Base-by-base conservation (phyloP, 164 flowering plant species). In the Stephania japonica region DNA sequence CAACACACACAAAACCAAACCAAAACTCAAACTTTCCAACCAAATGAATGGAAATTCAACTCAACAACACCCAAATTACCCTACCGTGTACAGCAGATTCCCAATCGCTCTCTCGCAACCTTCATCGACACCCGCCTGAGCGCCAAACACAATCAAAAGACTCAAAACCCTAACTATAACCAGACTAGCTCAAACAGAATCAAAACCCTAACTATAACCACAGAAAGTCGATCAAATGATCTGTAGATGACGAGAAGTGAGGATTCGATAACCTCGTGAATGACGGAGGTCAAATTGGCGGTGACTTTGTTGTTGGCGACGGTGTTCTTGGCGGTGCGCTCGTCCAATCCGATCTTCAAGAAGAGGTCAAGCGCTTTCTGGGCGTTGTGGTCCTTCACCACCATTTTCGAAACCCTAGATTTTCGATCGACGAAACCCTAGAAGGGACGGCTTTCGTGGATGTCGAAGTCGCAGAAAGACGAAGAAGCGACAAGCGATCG, bases 241-340 rank as follows among this genome's bases (percentile, higher is more conserved):
- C 42, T 11, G 9, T 49, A 66, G 21, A 43, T 25, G 32, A 16
- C 8, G 7, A 49, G 13, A 50, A 9, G 18, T 26, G 13, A n/a
- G 10, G 10, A 43, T 41, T 23, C 53, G 7, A 4, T 24, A 74
- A 90, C 97, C 99, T 94, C 97, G 78, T 81, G 80, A 72, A 94
- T 90, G 70, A 92, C 91, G 11, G 91, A 88, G 7, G 72, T 76
- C 49, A 94, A 87, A 82, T 87, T 90, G 56, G 82, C 71, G 14
- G 99, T 90, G 67, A 92, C 94, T 81, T 92, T 94, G 68, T 82
- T 85, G 72, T 94, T 94, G 70, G 91, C 91, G 25, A 94, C 71
- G 68, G 97, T 89, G 78, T 94, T 92, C 21, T 74, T 75, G 0
- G 97, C 99, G 0, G 94, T 91, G 10, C 84, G 70, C 72, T 88